Conservation (phyloP, 1,284 basidiomycete genomes). For the Leccinum subrobustum region DNA sequence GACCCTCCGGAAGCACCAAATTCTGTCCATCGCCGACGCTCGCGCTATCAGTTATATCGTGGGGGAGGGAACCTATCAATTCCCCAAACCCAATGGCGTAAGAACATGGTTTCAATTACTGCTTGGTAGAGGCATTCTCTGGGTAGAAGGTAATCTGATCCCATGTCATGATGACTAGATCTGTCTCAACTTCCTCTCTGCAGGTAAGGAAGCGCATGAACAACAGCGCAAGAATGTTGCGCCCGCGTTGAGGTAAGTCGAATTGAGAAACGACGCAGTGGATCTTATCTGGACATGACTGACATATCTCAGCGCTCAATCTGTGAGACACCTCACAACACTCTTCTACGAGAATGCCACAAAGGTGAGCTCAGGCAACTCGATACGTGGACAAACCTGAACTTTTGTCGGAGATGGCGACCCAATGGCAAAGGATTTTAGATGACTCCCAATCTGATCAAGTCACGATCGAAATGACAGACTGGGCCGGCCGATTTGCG, state of each 20-base stretch:
- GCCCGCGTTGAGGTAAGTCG: conserved; percentile 50
- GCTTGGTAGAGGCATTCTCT: conserved; percentile 60
- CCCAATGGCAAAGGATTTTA: conserved; percentile 45
- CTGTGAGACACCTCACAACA: conserved; percentile 46
- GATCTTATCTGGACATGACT: background rate
- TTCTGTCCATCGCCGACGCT: conserved; percentile 53
- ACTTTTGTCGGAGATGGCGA: conserved; percentile 34
- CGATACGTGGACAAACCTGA: background rate
- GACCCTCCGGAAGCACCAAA: conserved; percentile 42
- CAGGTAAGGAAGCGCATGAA: conserved; percentile 55
- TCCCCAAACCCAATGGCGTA: conserved; percentile 59
- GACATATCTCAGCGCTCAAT: conserved; percentile 43
- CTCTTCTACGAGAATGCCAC: conserved; percentile 52
- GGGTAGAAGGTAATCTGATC: conserved; percentile 49
- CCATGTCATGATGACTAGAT: background rate
- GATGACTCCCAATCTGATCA: conserved; percentile 36
- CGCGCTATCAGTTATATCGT: conserved; percentile 53
- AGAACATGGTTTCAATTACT: conserved; percentile 58
- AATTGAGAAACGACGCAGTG: background rate
- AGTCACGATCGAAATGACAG: conserved; percentile 51
- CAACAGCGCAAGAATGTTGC: conserved; percentile 49
- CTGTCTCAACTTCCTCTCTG: background rate
- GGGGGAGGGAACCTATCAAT: conserved; percentile 48
- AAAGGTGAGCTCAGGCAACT: conserved; percentile 29
- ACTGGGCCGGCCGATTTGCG: conserved; percentile 61